These are phyloP conservation scores for Graphilbum fragrans DNA, from an alignment of 2,329 filamentous ascomycete species.

Conservation along the genomic window DNA sequence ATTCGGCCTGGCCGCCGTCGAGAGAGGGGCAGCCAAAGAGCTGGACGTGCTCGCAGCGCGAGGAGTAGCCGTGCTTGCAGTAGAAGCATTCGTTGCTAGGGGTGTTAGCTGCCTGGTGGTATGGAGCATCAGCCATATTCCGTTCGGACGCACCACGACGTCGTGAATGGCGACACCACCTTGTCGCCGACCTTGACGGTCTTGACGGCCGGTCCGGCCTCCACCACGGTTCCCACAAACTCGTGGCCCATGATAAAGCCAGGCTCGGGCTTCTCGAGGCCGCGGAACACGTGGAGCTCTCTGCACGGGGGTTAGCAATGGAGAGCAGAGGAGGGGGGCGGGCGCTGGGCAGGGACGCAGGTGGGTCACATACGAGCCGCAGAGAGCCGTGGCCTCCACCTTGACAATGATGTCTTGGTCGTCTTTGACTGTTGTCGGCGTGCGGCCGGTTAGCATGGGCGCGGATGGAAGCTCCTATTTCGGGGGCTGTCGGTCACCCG, in stretches of 20 bases:
- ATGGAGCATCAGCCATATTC: too few relatives aligned
- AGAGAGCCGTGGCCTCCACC: slow-evolving; percentile 72
- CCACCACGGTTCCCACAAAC: slow-evolving; percentile 65
- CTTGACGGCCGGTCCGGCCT: slow-evolving; percentile 55
- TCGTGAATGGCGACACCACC: slow-evolving; percentile 74
- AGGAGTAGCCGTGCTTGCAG: slow-evolving; percentile 64
- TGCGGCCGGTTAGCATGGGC: neutral
- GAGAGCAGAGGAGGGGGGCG: neutral
- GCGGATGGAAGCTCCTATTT: too few relatives aligned
- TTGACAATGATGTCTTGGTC: slow-evolving; percentile 70
- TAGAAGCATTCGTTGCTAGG: slow-evolving; percentile 65
- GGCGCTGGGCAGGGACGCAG: neutral
- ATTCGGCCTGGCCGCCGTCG: slow-evolving; percentile 75
- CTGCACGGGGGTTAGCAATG: slow-evolving; percentile 29
- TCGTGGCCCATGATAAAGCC: slow-evolving; percentile 70
- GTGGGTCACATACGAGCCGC: slow-evolving; percentile 57
- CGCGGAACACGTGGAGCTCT: slow-evolving; percentile 78
- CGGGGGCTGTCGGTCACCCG: too few relatives aligned
- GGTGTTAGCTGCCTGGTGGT: neutral
- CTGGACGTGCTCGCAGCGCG: slow-evolving; percentile 57
- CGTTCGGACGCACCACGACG: slow-evolving; percentile 55
- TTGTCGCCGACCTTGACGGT: slow-evolving; percentile 62
- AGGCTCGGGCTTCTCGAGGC: slow-evolving; percentile 58
- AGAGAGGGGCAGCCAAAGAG: slow-evolving; percentile 60
- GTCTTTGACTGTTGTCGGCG: slow-evolving; percentile 40